Evolutionary conservation across 192 early-diverging fungal species (phyloP), one percentile per base, ranked within the genome.

Genomic region (Chytriomyces sp.): DNA sequence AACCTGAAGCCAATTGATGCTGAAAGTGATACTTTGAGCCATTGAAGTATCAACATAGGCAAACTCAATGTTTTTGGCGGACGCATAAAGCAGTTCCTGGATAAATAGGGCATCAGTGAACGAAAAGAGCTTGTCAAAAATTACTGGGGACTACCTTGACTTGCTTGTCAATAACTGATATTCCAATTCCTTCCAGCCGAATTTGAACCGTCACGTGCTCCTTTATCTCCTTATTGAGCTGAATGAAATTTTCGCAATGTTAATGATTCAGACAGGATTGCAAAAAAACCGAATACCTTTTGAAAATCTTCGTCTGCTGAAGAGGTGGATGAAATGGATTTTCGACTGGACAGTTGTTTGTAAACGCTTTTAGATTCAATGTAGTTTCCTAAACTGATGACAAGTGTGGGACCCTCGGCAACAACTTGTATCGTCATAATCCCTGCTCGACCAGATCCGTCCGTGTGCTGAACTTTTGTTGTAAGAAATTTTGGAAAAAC

Each of bases 1-100:
- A 46, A 87, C 88, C 84, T 92, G 95, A 23, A 97, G 75, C 97
- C 97, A 99, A 64, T 95, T 91, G 20, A 95, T 89, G 49, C 87
- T 83, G 81, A 94, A 89, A 35, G 88, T 90, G 24, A 93, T 67
- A 16, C 92, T 92, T 83, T 94, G 92, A 80, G 93, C 93, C 59
- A 91, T 88, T 8, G 88, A 93, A 0, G 94, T 93, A 66, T 98
- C 96, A 1, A 87, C 91, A 59, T 90, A 92, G 24, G 88, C 89
- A 60, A 97, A 82, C 80, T 92, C 90, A 23, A 97, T 78, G 0
- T 91, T 91, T 18, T 92, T 87, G 66, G 94, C 82, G 16, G 94
- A 93, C 0, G 91, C 81, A 83, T 97, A 99, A 7, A 93, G 81
- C 10, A 99, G 82, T 88, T 99, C 97, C 84, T 91, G 74, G 23